These are phyloP conservation scores for Suillus spraguei DNA, from an alignment of 768 basidiomycete species.

Conservation along the genomic window DNA sequence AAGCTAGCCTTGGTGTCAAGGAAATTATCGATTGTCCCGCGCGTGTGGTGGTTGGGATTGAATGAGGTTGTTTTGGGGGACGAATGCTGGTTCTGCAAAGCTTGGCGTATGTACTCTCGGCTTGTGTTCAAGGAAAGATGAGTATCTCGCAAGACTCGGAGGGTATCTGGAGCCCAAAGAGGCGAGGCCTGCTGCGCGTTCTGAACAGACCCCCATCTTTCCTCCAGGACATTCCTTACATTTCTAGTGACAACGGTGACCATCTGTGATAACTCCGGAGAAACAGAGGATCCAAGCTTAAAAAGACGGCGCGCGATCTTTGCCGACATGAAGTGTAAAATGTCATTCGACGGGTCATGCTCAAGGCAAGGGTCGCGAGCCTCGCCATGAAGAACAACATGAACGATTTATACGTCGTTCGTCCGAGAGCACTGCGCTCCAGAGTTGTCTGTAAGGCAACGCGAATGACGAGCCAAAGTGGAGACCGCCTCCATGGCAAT, in stretches of 20 bases:
- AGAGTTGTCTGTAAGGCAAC: conserved; percentile 46
- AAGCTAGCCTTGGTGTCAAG: conserved; percentile 16
- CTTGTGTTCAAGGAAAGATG: conserved; percentile 36
- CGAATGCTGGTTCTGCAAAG: conserved; percentile 12
- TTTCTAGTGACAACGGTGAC: conserved; percentile 17
- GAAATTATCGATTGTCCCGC: conserved; percentile 23
- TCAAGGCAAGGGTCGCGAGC: conserved; percentile 16
- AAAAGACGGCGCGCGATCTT: conserved; percentile 42
- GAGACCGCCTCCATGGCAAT: conserved; percentile 51
- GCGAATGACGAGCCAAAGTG: conserved; percentile 52
- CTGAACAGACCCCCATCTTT: conserved; percentile 40
- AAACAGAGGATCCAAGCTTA: conserved; percentile 34
- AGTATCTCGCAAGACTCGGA: conserved; percentile 34
- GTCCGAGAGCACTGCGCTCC: conserved; percentile 16
- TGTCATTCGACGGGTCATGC: conserved; percentile 29
- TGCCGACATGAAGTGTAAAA: conserved; percentile 37
- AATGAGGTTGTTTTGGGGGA: neutral
- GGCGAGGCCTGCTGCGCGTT: conserved; percentile 26
- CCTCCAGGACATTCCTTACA: conserved; percentile 28
- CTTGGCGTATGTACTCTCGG: conserved; percentile 28
- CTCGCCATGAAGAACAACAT: conserved; percentile 32
- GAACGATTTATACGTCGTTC: conserved; percentile 34
- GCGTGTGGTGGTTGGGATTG: conserved; percentile 8
- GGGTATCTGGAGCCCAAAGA: conserved; percentile 31
- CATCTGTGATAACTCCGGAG: conserved; percentile 19